Conservation (phyloP, 2,329 filamentous ascomycete species). For the Arthrobotrys sphaeroides region DNA sequence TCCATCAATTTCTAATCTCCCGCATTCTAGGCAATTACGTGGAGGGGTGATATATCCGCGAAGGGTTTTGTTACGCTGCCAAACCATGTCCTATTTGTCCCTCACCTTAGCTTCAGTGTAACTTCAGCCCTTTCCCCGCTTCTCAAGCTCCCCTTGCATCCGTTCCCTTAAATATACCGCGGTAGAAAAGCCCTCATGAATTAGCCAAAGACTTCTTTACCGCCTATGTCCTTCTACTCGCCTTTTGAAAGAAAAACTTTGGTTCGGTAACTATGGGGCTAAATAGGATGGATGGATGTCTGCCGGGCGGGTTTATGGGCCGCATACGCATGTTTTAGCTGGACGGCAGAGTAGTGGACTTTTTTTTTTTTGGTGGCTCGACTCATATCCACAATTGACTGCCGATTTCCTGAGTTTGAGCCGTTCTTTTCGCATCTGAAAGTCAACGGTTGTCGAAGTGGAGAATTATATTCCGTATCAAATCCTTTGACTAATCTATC, state of each 20-base stretch:
- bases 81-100: background rate
- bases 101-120: conserved; percentile 14
- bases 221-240: conserved; percentile 14
- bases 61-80: background rate
- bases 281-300: conserved; percentile 46
- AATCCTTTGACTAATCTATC: conserved; percentile 31
- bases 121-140: conserved; percentile 18
- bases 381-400: conserved; percentile 15
- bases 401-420: background rate
- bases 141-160: conserved; percentile 12
- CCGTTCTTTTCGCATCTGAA: conserved; percentile 6
- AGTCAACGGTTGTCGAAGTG: conserved; percentile 6
- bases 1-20: conserved; percentile 1
- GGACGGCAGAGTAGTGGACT: background rate
- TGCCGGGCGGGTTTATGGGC: conserved; percentile 17
- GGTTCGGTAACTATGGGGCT: conserved; percentile 45
- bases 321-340: conserved; percentile 15
- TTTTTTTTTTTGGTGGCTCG: background rate
- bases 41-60: conserved; percentile 3
- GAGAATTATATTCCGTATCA: conserved; percentile 44
- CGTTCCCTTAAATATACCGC: conserved; percentile 27
- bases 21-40: background rate
- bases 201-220: conserved; percentile 40
- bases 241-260: conserved; percentile 29
- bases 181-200: conserved; percentile 16